phyloP scores from a whole-genome alignment of 2,329 filamentous ascomycete genomes.

The Talaromyces sp. region DNA sequence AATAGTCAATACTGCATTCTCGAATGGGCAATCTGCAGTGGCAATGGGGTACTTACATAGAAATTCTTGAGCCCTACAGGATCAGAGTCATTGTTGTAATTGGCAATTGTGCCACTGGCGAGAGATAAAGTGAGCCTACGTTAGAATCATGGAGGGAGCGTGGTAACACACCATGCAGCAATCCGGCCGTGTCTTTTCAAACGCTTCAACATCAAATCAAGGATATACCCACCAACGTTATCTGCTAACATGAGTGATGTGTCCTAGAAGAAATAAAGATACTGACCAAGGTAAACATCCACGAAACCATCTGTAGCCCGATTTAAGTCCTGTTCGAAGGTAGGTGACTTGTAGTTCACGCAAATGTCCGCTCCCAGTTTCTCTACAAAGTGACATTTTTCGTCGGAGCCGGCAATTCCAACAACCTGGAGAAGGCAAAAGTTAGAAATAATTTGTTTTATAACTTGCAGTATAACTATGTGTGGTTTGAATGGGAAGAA shows the following conservation, averaged over 20 bases:
- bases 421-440: too few relatives aligned
- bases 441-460: too few relatives aligned
- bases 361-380: too few relatives aligned
- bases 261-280: too few relatives aligned
- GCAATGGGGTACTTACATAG: constrained; percentile 11
- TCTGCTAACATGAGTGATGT: constrained; percentile 16
- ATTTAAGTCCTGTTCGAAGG: too few relatives aligned
- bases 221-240: constrained; percentile 46
- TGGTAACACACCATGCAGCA: constrained; percentile 15
- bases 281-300: too few relatives aligned
- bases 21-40: background rate
- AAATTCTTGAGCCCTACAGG: constrained; percentile 15
- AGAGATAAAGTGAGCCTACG: background rate
- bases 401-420: too few relatives aligned
- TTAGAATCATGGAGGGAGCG: background rate
- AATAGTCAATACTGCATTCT: background rate
- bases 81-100: constrained; percentile 15
- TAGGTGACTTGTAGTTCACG: too few relatives aligned
- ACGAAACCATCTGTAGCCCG: too few relatives aligned
- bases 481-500: too few relatives aligned
- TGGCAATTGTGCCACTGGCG: constrained; percentile 17
- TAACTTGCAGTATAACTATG: too few relatives aligned
- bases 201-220: constrained; percentile 30
- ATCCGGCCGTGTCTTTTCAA: constrained; percentile 14
- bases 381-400: too few relatives aligned